Percentiles rank a stretch among this genome's conserved stretches.
Conservation (phyloP, 257 asterid species). For the Eucommia ulmoides region DNA sequence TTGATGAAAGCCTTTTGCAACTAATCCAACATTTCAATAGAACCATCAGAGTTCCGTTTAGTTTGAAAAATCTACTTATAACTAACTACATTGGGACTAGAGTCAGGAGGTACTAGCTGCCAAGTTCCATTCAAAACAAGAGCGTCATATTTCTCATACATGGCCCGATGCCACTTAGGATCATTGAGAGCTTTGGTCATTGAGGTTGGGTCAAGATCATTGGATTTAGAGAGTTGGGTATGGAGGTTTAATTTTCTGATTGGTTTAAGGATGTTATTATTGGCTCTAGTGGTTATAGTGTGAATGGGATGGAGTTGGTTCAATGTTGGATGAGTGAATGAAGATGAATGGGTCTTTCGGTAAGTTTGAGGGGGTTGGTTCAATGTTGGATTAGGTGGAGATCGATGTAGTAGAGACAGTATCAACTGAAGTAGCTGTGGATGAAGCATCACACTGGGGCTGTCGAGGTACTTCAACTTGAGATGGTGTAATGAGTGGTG, state of each 20-base stretch:
- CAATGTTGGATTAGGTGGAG: background rate
- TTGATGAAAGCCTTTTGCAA: too few relatives aligned
- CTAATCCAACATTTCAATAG: background rate
- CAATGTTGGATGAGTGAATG: background rate
- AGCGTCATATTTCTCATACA: background rate
- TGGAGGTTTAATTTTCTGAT: background rate
- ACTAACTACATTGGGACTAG: background rate
- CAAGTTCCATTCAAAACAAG: background rate
- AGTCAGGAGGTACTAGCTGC: background rate
- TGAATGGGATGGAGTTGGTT: background rate
- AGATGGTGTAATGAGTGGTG: background rate
- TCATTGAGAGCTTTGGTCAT: background rate
- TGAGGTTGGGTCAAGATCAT: background rate
- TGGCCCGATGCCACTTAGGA: background rate
- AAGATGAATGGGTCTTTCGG: background rate
- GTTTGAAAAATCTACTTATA: background rate
- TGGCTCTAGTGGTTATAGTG: background rate
- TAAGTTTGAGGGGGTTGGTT: background rate
- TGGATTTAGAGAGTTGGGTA: background rate
- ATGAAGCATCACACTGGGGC: too few relatives aligned
- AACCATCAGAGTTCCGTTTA: background rate
- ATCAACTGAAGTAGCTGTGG: too few relatives aligned
- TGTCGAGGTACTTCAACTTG: background rate
- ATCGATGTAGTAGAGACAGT: background rate
- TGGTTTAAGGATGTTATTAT: background rate